These are phyloP conservation scores for Physocladia obscura DNA, from an alignment of 192 early-diverging fungal genomes.

Conservation along the genomic window DNA sequence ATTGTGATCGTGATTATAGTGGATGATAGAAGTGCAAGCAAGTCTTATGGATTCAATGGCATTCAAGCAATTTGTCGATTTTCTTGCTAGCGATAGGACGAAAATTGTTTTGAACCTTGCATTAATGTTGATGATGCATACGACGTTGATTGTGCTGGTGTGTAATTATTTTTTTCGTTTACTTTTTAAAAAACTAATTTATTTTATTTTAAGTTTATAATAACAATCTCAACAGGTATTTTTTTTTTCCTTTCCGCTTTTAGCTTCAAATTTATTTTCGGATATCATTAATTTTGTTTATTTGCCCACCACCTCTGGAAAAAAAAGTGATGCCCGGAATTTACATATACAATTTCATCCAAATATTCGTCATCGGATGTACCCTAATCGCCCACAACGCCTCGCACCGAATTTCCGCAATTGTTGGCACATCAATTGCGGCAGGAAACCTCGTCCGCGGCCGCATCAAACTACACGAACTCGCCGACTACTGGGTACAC, in stretches of 20 bases:
- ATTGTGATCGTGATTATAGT: too few species aligned
- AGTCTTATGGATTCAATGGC: background rate
- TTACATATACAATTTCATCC: conserved; percentile 23
- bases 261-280: too few species aligned
- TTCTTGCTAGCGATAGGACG: background rate
- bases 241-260: background rate
- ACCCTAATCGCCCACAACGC: conserved; percentile 2
- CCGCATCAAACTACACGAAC: background rate
- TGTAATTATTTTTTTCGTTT: background rate
- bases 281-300: too few species aligned
- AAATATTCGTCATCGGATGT: conserved; percentile 6
- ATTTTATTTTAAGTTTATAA: background rate
- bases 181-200: background rate
- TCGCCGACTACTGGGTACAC: conserved; percentile 10
- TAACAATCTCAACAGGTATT: background rate
- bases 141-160: background rate
- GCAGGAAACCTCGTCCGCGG: conserved; percentile 10
- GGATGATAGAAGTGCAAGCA: background rate
- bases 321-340: conserved; percentile 17
- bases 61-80: background rate
- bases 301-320: background rate
- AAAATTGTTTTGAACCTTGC: background rate
- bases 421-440: background rate
- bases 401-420: background rate
- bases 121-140: background rate